Evolutionary conservation across 192 early-diverging fungal genomes (phyloP), one percentile per base, ranked within the genome.

Genomic region (Entophlyctis luteolus): DNA sequence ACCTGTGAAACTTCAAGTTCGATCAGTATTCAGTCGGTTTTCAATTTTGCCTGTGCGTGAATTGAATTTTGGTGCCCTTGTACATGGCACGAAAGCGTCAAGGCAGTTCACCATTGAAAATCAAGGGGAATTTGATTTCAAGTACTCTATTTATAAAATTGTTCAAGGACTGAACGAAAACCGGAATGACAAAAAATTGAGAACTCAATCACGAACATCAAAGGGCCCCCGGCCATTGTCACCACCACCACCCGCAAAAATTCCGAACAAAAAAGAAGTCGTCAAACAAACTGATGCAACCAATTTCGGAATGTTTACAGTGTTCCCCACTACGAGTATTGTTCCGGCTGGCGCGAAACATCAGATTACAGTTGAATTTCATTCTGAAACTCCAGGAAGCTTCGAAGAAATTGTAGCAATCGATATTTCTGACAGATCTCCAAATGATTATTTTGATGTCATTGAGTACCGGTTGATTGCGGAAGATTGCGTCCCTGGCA

Each of bases 61-160:
- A 42, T 58, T 87, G 18, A 87, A 87, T 46, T 87, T 87, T 72
- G 85, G 85, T 0, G 81, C 81, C 5, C 59, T 86, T 1, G 77
- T 87, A 0, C 74, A 77, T 70, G 85, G 85, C 2, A 84, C 73
- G 4, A 87, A 87, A 76, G 73, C 63, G 20, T 74, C 75, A 10
- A 58, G 79, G 22, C 79, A 80, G 55, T 84, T 87, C 55, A 73
- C 76, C 8, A 76, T 87, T 42, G 85, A 87, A 55, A 87, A 87
- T 59, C 55, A 66, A 34, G 85, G 85, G 29, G 85, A 87, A 50
- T 87, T 86, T 72, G 85, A 87, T 46, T 87, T 87, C 67, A 68
- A 75, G 38, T 87, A 75, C 67, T 79, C 78, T 12, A 79, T 87
- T 28, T 81, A 75, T 73, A 86, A 83, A 56, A 48, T 81, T 10